These are phyloP conservation scores for Colletotrichum somersetense DNA, from an alignment of 2,329 filamentous ascomycete genomes.

Conservation along the genomic window DNA sequence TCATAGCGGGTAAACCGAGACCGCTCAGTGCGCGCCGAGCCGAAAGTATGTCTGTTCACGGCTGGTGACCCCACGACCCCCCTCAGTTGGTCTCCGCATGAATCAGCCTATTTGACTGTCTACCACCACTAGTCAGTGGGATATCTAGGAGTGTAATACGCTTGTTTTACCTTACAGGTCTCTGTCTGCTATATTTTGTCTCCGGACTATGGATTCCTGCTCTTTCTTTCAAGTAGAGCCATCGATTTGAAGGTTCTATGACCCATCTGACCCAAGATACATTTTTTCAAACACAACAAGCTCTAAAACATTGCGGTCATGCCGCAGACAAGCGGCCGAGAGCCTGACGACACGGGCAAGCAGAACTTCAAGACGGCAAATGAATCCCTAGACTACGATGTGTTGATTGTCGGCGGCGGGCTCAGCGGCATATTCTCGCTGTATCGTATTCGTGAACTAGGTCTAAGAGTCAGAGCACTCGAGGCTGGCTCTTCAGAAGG, in stretches of 20 bases:
- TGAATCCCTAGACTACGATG: constrained; percentile 49
- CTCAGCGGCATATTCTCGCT: constrained; percentile 57
- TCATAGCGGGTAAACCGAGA: constrained; percentile 12
- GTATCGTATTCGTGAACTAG: constrained; percentile 56
- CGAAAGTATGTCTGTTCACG: constrained; percentile 5
- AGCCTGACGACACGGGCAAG: constrained; percentile 5
- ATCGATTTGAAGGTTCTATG: background rate
- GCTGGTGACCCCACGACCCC: background rate
- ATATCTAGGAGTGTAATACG: background rate
- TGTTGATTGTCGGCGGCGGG: constrained; percentile 56
- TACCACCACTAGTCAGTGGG: background rate
- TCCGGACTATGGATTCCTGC: background rate
- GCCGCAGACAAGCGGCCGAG: constrained; percentile 1
- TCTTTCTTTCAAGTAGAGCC: background rate
- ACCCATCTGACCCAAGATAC: no score
- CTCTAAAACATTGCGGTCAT: background rate
- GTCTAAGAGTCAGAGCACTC: constrained; percentile 52
- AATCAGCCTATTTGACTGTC: background rate
- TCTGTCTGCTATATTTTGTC: background rate
- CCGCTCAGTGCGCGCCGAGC: background rate
- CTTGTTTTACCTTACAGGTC: background rate
- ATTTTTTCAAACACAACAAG: background rate
- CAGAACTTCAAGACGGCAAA: constrained; percentile 30
- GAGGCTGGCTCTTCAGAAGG: constrained; percentile 57
- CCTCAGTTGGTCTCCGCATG: constrained; percentile 2